Conservation (phyloP, 768 basidiomycete genomes). For the Phanerodontia chrysosporium region DNA sequence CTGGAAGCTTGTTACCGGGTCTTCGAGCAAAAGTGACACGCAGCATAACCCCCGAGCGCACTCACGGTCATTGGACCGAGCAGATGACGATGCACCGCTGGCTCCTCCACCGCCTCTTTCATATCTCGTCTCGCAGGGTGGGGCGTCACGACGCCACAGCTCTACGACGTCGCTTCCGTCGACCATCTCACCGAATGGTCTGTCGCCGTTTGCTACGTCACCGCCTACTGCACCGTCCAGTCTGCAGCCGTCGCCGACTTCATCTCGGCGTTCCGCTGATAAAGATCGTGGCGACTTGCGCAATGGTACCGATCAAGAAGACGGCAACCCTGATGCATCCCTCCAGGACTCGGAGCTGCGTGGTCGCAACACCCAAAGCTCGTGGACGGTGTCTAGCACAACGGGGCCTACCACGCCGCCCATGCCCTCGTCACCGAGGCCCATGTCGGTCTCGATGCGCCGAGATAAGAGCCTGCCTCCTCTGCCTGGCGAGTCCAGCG, state of each 20-base stretch:
- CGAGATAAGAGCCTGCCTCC: slow-evolving; percentile 80
- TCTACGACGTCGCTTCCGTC: slow-evolving; percentile 71
- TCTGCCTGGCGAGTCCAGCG: slow-evolving; percentile 47
- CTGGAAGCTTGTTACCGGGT: slow-evolving; percentile 72
- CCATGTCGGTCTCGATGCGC: slow-evolving; percentile 26
- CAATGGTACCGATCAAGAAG: slow-evolving; percentile 42
- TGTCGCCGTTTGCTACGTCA: slow-evolving; percentile 60
- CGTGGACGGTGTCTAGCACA: slow-evolving; percentile 18
- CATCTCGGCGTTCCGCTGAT: slow-evolving; percentile 62
- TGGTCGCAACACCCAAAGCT: slow-evolving; percentile 23
- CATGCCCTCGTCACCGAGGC: slow-evolving; percentile 13
- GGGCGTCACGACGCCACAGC: slow-evolving; percentile 49
- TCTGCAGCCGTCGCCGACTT: slow-evolving; percentile 69
- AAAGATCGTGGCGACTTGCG: slow-evolving; percentile 45
- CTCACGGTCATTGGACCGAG: slow-evolving; percentile 37
- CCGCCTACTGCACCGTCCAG: slow-evolving; percentile 75
- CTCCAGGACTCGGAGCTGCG: slow-evolving; percentile 16
- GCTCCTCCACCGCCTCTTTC: slow-evolving; percentile 90
- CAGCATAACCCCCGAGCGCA: slow-evolving; percentile 26
- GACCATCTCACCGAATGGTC: slow-evolving; percentile 49
- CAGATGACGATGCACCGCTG: slow-evolving; percentile 71
- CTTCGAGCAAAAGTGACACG: slow-evolving; percentile 35
- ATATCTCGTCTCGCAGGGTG: slow-evolving; percentile 68
- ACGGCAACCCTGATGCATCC: slow-evolving; percentile 27
- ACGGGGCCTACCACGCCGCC: slow-evolving; percentile 18